Conservation (phyloP, 805 yeast species). For the Kregervanrija pseudodelftensis region DNA sequence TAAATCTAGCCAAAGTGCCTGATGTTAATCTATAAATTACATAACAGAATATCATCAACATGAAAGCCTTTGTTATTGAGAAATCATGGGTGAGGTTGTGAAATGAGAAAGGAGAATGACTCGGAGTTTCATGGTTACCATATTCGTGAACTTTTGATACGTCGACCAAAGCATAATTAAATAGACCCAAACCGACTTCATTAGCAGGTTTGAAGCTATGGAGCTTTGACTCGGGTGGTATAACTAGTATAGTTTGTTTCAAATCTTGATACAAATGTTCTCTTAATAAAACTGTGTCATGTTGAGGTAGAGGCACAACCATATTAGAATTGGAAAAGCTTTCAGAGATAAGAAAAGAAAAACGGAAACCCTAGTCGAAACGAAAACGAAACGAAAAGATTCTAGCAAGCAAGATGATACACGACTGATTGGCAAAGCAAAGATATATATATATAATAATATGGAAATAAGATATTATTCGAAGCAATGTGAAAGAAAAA, state of each 20-base stretch:
- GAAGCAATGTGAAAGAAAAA: too few relatives aligned
- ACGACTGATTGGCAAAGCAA: background rate
- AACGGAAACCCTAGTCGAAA: background rate
- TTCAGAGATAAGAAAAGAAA: background rate
- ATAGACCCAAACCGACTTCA: constrained; percentile 26
- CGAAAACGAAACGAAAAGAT: background rate
- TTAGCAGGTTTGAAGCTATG: constrained; percentile 23
- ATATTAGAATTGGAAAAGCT: constrained; percentile 7
- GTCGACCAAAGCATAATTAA: constrained; percentile 20
- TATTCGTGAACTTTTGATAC: too few relatives aligned
- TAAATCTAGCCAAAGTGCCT: too few relatives aligned
- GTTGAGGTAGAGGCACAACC: constrained; percentile 27
- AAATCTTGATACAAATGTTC: constrained; percentile 28
- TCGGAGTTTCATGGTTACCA: too few relatives aligned
- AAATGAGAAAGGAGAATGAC: too few relatives aligned
- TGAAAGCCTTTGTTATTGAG: too few relatives aligned
- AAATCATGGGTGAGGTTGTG: too few relatives aligned
- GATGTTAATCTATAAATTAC: too few relatives aligned
- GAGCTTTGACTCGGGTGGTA: constrained; percentile 20
- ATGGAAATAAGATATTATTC: too few relatives aligned
- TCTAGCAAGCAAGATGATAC: background rate
- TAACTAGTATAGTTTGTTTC: constrained; percentile 18
- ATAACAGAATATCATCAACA: too few relatives aligned
- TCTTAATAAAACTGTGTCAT: constrained; percentile 27
- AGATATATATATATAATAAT: too few relatives aligned